Base-by-base conservation (phyloP, 2,329 filamentous ascomycete species). In the Calonectria pteridis region DNA sequence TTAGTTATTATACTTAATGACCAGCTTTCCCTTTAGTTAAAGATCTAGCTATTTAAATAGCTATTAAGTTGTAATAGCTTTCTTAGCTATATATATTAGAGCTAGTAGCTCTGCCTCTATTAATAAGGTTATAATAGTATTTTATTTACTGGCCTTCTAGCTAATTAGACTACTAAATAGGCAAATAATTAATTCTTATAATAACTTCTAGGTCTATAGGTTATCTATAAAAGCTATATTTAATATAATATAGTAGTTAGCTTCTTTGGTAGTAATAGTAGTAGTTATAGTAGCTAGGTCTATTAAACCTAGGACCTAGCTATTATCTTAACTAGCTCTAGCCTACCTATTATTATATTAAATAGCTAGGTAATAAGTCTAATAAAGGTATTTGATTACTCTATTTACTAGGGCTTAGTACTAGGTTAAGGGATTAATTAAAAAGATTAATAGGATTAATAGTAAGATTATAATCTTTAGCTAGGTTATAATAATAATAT, bases 41-140 rank as follows among this genome's bases (percentile, higher is more conserved):
- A 69, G 55, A n/a, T 37, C 40, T 28, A 63, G 67, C 43, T 69
- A 10, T 51, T 69, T 0, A 29, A 69, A 69, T 6, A 69, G 67
- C n/a, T 18, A 29, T 31, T 63, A 4, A 7, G 28, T 69, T 29
- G 29, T 20, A 16, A 69, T 62, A 20, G 66, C n/a, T 35, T 68
- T 28, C 51, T 68, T 68, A 28, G 51, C 51, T 35, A 14, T 69
- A 16, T 69, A 29, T 69, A n/a, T 69, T 1, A 69, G 43, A 10
- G 55, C 26, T 6, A 68, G 66, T 7, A 68, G 14, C 29, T 69
- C 29, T 20, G 53, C 53, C 14, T 69, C 29, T 62, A n/a, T 62
- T 62, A 16, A 35, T 23, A 29, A 55, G 14, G 55, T 63, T 40
- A n/a, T 69, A 0, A 63, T 26, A 13, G 18, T 50, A 23, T 40